phyloP scores from a whole-genome alignment of 768 basidiomycete species.

The Leccinum longicurvipes region DNA sequence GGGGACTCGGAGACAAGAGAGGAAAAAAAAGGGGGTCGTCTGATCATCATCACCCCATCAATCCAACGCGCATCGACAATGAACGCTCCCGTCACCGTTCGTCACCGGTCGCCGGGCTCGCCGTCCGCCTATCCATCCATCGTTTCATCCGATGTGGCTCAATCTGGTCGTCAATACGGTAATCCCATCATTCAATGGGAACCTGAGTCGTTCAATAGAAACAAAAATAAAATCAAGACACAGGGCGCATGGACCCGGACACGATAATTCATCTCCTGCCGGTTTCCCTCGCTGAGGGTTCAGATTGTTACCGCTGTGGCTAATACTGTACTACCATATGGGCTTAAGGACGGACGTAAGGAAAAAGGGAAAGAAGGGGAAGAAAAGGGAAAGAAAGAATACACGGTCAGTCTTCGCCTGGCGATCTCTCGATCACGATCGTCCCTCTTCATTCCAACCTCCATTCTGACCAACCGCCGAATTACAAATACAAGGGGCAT shows the following conservation, averaged over 20 bases:
- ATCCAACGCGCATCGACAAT: neutral
- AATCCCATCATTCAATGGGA: neutral
- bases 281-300: neutral
- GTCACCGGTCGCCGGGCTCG: neutral
- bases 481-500: neutral
- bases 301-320: neutral
- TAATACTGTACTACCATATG: neutral
- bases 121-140: too few species aligned
- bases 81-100: neutral
- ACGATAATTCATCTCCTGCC: too few species aligned
- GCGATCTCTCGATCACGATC: conserved; percentile 22
- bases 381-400: too few species aligned
- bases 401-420: neutral
- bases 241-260: neutral
- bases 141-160: too few species aligned
- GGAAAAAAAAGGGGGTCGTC: neutral
- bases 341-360: conserved; percentile 7
- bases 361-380: too few species aligned
- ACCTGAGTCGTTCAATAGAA: neutral
- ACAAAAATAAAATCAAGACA: neutral
- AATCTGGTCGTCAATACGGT: neutral
- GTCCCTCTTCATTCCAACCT: neutral
- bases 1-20: neutral
- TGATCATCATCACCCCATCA: neutral
- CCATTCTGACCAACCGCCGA: neutral